Evolutionary conservation across 2,329 filamentous ascomycete species (phyloP).

Genomic region (Fusarium beomiforme): DNA sequence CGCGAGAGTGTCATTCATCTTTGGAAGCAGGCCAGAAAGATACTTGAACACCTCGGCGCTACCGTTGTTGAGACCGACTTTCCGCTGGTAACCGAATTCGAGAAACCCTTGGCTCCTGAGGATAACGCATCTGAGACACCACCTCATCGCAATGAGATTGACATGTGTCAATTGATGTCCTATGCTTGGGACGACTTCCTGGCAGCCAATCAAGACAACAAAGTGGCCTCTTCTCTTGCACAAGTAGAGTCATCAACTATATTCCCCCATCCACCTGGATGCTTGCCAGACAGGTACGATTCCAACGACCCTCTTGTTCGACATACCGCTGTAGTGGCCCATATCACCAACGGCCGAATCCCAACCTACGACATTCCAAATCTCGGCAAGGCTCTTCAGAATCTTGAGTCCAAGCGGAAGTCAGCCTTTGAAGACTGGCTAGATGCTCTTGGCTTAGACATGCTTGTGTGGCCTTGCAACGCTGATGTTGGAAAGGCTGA

Average conservation of each 20-base stretch:
- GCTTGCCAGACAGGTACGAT: background rate
- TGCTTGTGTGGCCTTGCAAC: background rate
- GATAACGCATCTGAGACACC: background rate
- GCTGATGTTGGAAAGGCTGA: background rate
- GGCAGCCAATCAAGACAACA: background rate
- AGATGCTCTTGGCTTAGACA: background rate
- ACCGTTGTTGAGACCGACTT: background rate
- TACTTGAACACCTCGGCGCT: background rate
- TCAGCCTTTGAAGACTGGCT: background rate
- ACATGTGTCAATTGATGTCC: slow-evolving; percentile 3
- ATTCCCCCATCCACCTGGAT: background rate
- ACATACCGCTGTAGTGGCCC: slow-evolving; percentile 2
- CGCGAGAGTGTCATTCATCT: background rate
- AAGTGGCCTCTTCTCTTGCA: background rate
- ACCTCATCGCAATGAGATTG: slow-evolving; percentile 2
- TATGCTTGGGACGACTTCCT: slow-evolving; percentile 9
- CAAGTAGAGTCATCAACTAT: background rate
- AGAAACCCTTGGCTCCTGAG: background rate
- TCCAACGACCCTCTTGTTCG: background rate
- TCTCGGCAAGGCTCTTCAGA: background rate
- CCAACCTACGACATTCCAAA: background rate
- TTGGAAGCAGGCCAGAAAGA: background rate
- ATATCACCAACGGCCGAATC: background rate
- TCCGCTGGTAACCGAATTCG: background rate
- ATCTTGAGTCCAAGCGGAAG: background rate